These are phyloP conservation scores for Penicillium lividum DNA, from an alignment of 495 filamentous ascomycete genomes.

Conservation along the genomic window DNA sequence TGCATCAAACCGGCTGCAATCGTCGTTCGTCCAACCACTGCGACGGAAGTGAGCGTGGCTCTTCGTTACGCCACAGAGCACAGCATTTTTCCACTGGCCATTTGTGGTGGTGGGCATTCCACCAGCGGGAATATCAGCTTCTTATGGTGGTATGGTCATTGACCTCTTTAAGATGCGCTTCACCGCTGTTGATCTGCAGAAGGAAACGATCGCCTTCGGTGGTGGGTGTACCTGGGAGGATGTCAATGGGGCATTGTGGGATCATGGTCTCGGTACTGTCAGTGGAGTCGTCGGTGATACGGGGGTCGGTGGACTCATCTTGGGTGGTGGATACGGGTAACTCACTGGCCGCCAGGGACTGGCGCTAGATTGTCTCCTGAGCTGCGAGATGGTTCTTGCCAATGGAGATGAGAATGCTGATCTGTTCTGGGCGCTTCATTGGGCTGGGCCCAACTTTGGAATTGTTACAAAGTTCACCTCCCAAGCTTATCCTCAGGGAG, in stretches of 20 bases:
- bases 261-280: conserved; percentile 51
- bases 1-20: background rate
- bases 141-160: conserved; percentile 42
- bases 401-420: conserved; percentile 42
- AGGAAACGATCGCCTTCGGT: conserved; percentile 40
- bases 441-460: conserved; percentile 43
- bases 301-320: conserved; percentile 34
- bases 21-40: background rate
- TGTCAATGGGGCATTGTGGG: conserved; percentile 46
- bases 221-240: conserved; percentile 52
- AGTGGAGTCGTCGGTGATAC: conserved; percentile 56
- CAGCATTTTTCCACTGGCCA: conserved; percentile 1
- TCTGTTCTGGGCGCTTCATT: conserved; percentile 46
- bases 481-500: conserved; percentile 23
- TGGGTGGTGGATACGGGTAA: conserved; percentile 53
- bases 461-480: conserved; percentile 42
- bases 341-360: conserved; percentile 47
- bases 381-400: conserved; percentile 44
- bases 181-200: conserved; percentile 39
- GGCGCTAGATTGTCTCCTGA: conserved; percentile 49
- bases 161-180: conserved; percentile 45
- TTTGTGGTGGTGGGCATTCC: conserved; percentile 6
- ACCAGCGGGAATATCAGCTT: conserved; percentile 1
- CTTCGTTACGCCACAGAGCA: conserved; percentile 5
- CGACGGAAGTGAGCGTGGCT: conserved; percentile 5